These are phyloP conservation scores for Cynanchum wilfordii DNA, from an alignment of 257 asterid species.

Conservation along the genomic window DNA sequence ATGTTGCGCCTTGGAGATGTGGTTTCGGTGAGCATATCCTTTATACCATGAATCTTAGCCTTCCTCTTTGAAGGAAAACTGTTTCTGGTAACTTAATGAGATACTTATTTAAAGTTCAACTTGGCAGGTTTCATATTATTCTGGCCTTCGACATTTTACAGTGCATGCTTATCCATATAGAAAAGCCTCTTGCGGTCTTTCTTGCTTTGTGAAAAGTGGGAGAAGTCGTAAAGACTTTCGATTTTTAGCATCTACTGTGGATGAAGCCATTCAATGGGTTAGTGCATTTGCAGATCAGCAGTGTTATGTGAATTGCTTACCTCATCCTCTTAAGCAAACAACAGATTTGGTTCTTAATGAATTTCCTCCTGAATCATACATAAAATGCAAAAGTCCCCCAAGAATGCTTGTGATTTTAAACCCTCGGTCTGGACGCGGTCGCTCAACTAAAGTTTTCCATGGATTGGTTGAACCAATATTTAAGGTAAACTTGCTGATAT, in stretches of 20 bases:
- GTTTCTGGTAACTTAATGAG: background rate
- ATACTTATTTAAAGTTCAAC: constrained; percentile 4
- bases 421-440: constrained; percentile 97
- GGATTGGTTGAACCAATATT: constrained; percentile 86
- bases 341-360: constrained; percentile 58
- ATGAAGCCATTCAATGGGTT: constrained; percentile 93
- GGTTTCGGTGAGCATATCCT: constrained; percentile 55
- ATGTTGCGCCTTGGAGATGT: constrained; percentile 69
- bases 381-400: constrained; percentile 83
- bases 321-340: constrained; percentile 85
- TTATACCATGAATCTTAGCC: constrained; percentile 16
- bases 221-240: constrained; percentile 76
- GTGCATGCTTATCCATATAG: constrained; percentile 81
- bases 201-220: constrained; percentile 50
- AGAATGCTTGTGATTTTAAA: constrained; percentile 90
- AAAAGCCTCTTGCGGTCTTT: constrained; percentile 52
- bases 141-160: constrained; percentile 83
- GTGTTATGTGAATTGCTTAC: constrained; percentile 84
- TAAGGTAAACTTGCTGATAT: constrained; percentile 48
- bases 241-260: constrained; percentile 75
- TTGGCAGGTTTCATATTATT: constrained; percentile 83
- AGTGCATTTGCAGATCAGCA: constrained; percentile 95
- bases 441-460: constrained; percentile 90
- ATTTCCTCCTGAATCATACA: constrained; percentile 76
- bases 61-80: background rate